phyloP scores from a whole-genome alignment of 305 asterid species.

The Caryopteris hybrid region DNA sequence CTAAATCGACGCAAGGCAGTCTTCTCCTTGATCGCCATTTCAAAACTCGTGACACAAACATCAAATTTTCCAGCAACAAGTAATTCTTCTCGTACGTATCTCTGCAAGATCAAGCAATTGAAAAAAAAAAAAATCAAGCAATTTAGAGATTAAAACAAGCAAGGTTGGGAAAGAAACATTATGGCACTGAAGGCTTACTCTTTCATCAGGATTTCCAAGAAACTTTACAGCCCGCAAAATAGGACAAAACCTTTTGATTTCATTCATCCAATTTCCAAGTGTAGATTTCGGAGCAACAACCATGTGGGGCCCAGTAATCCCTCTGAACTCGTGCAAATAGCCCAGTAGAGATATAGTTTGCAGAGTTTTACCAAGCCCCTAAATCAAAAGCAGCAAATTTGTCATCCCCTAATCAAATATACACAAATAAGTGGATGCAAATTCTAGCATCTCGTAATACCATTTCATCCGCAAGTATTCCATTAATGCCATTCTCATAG shows the following conservation, averaged over 20 bases:
- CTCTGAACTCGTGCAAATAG: slow-evolving; percentile 90
- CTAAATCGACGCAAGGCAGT: slow-evolving; percentile 75
- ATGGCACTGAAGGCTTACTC: slow-evolving; percentile 53
- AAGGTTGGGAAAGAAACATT: no score
- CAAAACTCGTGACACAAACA: slow-evolving; percentile 97
- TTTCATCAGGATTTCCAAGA: slow-evolving; percentile 98
- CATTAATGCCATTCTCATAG: slow-evolving; percentile 98
- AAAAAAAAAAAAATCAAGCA: background rate
- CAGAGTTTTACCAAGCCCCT: slow-evolving; percentile 99
- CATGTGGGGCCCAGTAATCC: slow-evolving; percentile 99
- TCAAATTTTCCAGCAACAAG: slow-evolving; percentile 98
- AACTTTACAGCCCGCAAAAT: slow-evolving; percentile 87
- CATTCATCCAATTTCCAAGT: slow-evolving; percentile 99
- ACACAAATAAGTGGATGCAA: background rate
- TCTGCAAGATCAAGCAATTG: slow-evolving; percentile 40
- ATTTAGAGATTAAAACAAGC: no score
- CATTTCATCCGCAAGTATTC: slow-evolving; percentile 99
- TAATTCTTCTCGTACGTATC: slow-evolving; percentile 82
- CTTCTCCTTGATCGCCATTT: slow-evolving; percentile 98
- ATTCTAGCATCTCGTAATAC: slow-evolving; percentile 30
- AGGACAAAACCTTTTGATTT: slow-evolving; percentile 95
- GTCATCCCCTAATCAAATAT: background rate
- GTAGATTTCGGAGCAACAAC: slow-evolving; percentile 99
- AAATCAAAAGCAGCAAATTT: slow-evolving; percentile 7
- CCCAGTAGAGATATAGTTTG: slow-evolving; percentile 97